These are phyloP conservation scores for Agrocybe chaxingu DNA, from an alignment of 768 basidiomycete species.

Conservation along the genomic window DNA sequence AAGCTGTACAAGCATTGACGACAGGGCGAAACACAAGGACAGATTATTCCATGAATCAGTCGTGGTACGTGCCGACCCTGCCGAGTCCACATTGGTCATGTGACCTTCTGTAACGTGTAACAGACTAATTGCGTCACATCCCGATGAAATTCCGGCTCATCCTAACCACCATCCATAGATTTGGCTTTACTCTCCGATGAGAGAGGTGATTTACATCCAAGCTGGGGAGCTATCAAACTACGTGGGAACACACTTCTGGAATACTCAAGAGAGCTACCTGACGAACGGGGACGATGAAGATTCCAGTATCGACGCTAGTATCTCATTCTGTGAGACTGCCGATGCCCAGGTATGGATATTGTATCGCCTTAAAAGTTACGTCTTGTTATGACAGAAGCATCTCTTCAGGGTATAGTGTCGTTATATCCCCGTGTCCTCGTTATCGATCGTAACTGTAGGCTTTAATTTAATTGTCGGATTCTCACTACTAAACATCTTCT, in stretches of 20 bases:
- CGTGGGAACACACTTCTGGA: constrained; percentile 78
- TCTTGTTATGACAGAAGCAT: neutral
- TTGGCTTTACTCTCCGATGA: constrained; percentile 38
- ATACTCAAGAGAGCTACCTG: constrained; percentile 72
- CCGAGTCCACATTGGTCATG: too few species aligned
- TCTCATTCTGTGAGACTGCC: constrained; percentile 67
- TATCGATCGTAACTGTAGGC: constrained; percentile 57
- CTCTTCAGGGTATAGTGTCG: constrained; percentile 38
- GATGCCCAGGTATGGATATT: constrained; percentile 41
- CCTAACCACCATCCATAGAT: neutral
- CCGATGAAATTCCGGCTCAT: too few species aligned
- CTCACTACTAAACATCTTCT: constrained; percentile 1
- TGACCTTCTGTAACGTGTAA: too few species aligned
- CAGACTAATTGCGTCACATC: too few species aligned
- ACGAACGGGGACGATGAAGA: constrained; percentile 43
- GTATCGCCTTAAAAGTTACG: neutral
- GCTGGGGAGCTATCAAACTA: constrained; percentile 68
- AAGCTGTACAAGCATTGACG: too few species aligned
- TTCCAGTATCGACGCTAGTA: constrained; percentile 42
- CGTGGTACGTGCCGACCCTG: too few species aligned
- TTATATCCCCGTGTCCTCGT: constrained; percentile 62
- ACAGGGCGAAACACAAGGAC: too few species aligned
- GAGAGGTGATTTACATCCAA: constrained; percentile 77
- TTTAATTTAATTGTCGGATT: neutral
- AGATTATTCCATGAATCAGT: too few species aligned